Evolutionary conservation across 257 asterid species (phyloP), one percentile per base, ranked within the genome.

Genomic region (Plantago major): DNA sequence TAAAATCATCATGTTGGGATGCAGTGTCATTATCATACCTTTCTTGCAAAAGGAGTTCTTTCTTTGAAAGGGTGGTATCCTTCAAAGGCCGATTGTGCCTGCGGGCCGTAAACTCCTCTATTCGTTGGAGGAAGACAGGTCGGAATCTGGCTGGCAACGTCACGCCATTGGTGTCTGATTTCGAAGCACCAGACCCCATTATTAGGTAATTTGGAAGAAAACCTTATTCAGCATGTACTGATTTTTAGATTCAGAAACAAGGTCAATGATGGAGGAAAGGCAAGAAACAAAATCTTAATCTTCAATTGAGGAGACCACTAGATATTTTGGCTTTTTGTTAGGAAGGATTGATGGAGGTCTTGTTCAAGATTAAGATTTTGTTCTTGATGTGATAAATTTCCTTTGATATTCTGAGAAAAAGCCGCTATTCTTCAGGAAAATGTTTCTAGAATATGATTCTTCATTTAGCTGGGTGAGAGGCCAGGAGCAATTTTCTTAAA

Each of bases 161-260:
- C 47, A 38, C 33, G 37, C 76, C 78, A 42, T 52, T 46, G 49
- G 52, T 44, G 13, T 66, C 76, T 19, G 69, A 54, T 64, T 63
- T 68, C 15, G 83, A 68, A 28, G 43, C 19, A 55, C 64, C 69
- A 55, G 75, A 67, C 68, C 80, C 83, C 80, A 78, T 74, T 42
- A 10, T 54, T 50, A 30, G 45, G 51, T 53, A 30, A 46, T 30
- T 10, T 62, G 28, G 42, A 15, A 28, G 15, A 60, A 60, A 14
- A 60, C 13, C 33, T 47, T 22, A 60, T 60, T 13, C 6, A 2
- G 13, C 53, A 45, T 60, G 64, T 46, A 60, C 13, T 40, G n/a
- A 43, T 43, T 59, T 28, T 9, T 11, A 16, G 14, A 18, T 52
- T n/a, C 16, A 58, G 22, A 43, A 17, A 7, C 28, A 42, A 7